Percentiles rank a stretch among this genome's conserved stretches.
phyloP scores from a whole-genome alignment of 2,329 filamentous ascomycete species.

The Ceratocystis lukuohia region DNA sequence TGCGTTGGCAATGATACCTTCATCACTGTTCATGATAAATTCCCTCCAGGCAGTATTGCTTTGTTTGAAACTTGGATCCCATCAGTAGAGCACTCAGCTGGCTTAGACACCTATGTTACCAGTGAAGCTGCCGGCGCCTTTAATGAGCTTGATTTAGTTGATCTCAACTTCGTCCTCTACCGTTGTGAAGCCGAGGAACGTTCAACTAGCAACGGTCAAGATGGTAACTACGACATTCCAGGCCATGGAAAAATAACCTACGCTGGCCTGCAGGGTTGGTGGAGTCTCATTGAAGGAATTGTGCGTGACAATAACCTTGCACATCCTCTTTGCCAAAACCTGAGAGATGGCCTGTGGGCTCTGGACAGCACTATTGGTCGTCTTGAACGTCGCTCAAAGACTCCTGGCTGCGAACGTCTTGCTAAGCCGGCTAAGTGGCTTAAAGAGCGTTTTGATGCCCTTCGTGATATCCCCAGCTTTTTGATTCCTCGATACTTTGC shows the following conservation, averaged over 20 bases:
- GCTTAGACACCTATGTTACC: slow-evolving; percentile 75
- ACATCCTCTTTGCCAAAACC: slow-evolving; percentile 84
- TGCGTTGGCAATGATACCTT: slow-evolving; percentile 59
- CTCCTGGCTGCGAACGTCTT: slow-evolving; percentile 48
- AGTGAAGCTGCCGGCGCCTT: slow-evolving; percentile 70
- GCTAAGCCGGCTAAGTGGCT: slow-evolving; percentile 62
- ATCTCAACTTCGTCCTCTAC: slow-evolving; percentile 87
- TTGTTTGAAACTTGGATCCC: slow-evolving; percentile 95
- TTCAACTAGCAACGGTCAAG: slow-evolving; percentile 61
- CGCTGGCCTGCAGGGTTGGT: slow-evolving; percentile 96
- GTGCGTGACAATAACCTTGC: slow-evolving; percentile 82
- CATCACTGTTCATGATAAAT: slow-evolving; percentile 67
- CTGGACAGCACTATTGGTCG: slow-evolving; percentile 75
- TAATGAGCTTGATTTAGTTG: slow-evolving; percentile 56
- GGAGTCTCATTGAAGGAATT: slow-evolving; percentile 76
- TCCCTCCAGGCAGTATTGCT: slow-evolving; percentile 87
- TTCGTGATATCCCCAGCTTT: slow-evolving; percentile 75
- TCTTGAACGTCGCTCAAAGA: slow-evolving; percentile 56
- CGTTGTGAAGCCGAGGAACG: slow-evolving; percentile 79
- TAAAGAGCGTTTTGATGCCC: slow-evolving; percentile 69
- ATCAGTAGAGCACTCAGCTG: slow-evolving; percentile 66
- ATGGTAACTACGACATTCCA: slow-evolving; percentile 77
- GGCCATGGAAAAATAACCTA: slow-evolving; percentile 77
- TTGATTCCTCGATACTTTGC: slow-evolving; percentile 88
- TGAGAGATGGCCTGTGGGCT: slow-evolving; percentile 83